Evolutionary conservation across 2,329 filamentous ascomycete species (phyloP), one percentile per base, ranked within the genome.

Genomic region (Ophioceras dolichostomum): DNA sequence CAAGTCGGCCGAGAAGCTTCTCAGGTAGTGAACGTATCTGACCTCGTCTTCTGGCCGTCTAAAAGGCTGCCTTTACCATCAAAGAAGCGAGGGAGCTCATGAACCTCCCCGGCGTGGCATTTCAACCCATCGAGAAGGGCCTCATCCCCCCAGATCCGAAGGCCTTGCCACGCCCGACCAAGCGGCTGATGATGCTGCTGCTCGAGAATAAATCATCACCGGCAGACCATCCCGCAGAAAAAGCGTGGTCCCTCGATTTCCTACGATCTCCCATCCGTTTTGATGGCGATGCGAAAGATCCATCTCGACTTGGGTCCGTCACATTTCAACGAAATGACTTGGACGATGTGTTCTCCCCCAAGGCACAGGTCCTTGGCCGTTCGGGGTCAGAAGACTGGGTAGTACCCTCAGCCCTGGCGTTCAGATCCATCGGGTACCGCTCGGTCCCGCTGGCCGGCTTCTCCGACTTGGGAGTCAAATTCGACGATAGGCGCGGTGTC

Each of bases 391-490:
- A n/a, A n/a, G n/a, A n/a, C n/a, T n/a, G n/a, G n/a, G n/a, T n/a
- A n/a, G 47, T 94, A 5, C 66, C 74, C 1, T 77, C 86, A 0
- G 70, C 77, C 5, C 54, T 89, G 4, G 87, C 85, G 13, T 95
- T 98, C 60, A 77, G 87, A 14, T 94, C 86, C n/a, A 88, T 98
- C 31, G 91, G 91, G 6, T 98, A 98, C 62, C 86, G 85, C 49
- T 88, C 87, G 0, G 70, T 80, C 22, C 67, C 85, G 1, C 62
- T 98, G 1, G 70, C 76, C 0, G 89, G 86, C 0, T 80, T 96
- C 45, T 58, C 67, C 1, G 73, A 82, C 4, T 61, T 89, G 0
- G 79, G 79, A 2, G 76, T 95, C 31, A 75, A 78, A 8, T 98
- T 98, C 51, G 79, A 96, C 53, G 58, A 71, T 2, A 63, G 64